A percentile compares a stretch with the other conserved stretches of the same genome.
These are phyloP conservation scores for Grosmannia huntii DNA, from an alignment of 2,329 filamentous ascomycete genomes.

Conservation along the genomic window DNA sequence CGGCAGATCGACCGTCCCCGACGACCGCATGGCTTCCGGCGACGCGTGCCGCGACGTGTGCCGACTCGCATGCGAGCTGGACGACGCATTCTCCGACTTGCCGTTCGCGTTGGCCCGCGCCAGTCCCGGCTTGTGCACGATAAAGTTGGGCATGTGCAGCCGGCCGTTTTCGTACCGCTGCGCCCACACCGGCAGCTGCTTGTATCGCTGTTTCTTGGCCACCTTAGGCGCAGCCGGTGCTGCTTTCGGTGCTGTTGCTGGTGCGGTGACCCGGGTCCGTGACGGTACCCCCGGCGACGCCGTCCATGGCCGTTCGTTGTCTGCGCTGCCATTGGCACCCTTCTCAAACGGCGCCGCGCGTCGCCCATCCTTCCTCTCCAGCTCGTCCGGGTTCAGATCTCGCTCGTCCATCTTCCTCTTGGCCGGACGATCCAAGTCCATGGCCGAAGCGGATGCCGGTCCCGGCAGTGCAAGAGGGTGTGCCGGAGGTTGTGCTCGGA, in stretches of 20 bases:
- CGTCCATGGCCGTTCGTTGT: neutral
- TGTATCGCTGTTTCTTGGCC: constrained; percentile 27
- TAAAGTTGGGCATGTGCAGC: constrained; percentile 31
- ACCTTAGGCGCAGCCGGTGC: constrained; percentile 1
- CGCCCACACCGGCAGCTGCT: constrained; percentile 35
- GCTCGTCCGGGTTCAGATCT: constrained; percentile 35
- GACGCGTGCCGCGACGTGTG: constrained; percentile 34
- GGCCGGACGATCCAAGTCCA: constrained; percentile 22
- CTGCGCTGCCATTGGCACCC: constrained; percentile 25
- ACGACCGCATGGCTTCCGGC: constrained; percentile 14
- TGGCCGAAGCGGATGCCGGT: neutral
- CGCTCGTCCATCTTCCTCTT: constrained; percentile 37
- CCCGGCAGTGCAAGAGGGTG: no score
- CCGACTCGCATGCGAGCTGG: constrained; percentile 25
- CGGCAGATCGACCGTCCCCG: constrained; percentile 12
- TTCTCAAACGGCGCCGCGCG: constrained; percentile 32
- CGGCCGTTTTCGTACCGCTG: constrained; percentile 24
- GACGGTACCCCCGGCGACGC: neutral
- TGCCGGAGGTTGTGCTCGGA: no score
- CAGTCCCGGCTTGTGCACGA: constrained; percentile 26
- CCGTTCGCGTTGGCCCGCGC: constrained; percentile 1
- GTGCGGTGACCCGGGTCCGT: neutral
- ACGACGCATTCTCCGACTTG: constrained; percentile 19
- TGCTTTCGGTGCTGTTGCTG: neutral
- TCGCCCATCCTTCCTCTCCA: constrained; percentile 35